Evolutionary conservation across 352 stramenopile genomes (phyloP).

Genomic region (Pythium phragmitis): DNA sequence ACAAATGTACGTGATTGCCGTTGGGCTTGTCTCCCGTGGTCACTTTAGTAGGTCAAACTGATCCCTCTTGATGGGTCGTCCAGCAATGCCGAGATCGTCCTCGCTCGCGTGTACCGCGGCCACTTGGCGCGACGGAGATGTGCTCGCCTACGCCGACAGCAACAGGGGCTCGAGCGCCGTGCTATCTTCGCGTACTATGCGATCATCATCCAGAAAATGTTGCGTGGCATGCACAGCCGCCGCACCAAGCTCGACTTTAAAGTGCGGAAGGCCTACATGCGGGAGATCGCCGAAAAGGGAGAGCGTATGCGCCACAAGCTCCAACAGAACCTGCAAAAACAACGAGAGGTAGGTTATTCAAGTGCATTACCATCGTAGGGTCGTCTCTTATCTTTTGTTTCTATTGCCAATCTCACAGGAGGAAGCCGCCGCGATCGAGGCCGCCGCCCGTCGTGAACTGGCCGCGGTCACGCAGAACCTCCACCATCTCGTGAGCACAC

Average conservation of each 20-base stretch:
- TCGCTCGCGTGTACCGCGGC: conserved; percentile 57
- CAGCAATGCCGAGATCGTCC: conserved; percentile 52
- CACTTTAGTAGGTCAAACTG: neutral
- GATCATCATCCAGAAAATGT: conserved; percentile 52
- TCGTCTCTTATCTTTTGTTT: no score
- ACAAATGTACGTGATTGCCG: conserved; percentile 21
- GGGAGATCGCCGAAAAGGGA: conserved; percentile 47
- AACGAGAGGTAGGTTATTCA: conserved; percentile 31
- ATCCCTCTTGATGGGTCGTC: no score
- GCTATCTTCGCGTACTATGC: conserved; percentile 49
- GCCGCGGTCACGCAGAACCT: conserved; percentile 56
- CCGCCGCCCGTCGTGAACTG: conserved; percentile 43
- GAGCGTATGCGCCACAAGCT: conserved; percentile 49
- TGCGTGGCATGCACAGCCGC: conserved; percentile 48
- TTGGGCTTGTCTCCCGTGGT: neutral
- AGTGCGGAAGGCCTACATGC: conserved; percentile 57
- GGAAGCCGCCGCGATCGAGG: conserved; percentile 34
- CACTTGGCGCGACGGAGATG: conserved; percentile 46
- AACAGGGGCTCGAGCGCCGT: conserved; percentile 25
- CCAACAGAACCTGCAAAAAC: conserved; percentile 37
- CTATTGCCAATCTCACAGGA: conserved; percentile 9
- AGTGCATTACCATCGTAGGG: neutral
- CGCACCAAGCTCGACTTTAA: conserved; percentile 52
- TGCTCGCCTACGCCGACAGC: conserved; percentile 21
- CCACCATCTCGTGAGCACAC: conserved; percentile 64